Conservation (phyloP, 148 eudicot genomes). For the Hydrangea macrophylla region DNA sequence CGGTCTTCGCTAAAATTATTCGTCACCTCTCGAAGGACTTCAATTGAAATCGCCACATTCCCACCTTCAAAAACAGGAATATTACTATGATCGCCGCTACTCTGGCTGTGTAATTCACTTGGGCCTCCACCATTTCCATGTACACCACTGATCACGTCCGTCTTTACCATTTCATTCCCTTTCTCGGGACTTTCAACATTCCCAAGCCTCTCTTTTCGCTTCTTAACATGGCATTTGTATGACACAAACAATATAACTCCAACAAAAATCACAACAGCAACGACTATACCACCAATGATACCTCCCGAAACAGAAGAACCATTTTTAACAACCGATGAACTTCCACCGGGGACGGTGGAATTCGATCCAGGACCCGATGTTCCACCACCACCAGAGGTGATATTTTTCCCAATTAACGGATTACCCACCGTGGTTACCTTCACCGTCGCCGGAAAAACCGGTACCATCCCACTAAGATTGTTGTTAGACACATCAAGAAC, state of each 20-base stretch:
- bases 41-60: slow-evolving; percentile 43
- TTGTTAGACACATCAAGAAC: slow-evolving; percentile 57
- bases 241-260: slow-evolving; percentile 16
- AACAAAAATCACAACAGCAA: slow-evolving; percentile 24
- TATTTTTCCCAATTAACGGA: slow-evolving; percentile 28
- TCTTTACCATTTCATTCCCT: slow-evolving; percentile 22
- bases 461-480: slow-evolving; percentile 50
- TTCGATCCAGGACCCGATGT: slow-evolving; percentile 13
- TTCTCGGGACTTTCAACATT: slow-evolving; percentile 18
- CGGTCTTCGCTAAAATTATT: slow-evolving; percentile 54
- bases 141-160: slow-evolving; percentile 11
- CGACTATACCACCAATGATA: slow-evolving; percentile 28
- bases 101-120: slow-evolving; percentile 42
- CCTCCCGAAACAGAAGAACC: slow-evolving; percentile 26
- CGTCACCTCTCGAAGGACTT: slow-evolving; percentile 61
- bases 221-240: slow-evolving; percentile 21
- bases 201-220: slow-evolving; percentile 16
- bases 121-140: slow-evolving; percentile 31
- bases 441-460: slow-evolving; percentile 37
- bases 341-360: not conserved
- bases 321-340: slow-evolving; percentile 4
- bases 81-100: slow-evolving; percentile 36
- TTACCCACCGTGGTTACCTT: slow-evolving; percentile 34
- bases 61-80: slow-evolving; percentile 43
- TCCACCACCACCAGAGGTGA: slow-evolving; percentile 6